Base-by-base conservation (phyloP, 345 rosid species). In the Hevea brasiliensis region DNA sequence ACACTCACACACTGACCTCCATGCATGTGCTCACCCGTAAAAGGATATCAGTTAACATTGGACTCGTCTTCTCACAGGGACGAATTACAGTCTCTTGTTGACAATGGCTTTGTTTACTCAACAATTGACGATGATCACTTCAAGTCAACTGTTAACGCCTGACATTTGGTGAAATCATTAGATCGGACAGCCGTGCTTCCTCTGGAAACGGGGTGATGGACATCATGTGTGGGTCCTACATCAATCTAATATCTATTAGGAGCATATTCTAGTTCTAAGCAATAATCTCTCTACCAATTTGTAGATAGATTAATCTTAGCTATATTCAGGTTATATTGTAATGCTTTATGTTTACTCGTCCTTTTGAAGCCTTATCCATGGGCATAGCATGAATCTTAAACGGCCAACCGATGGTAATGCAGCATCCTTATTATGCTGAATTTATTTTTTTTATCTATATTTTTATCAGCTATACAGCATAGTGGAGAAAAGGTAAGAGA, bases 31-130 rank as follows among this genome's bases (percentile, higher is more conserved):
- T n/a, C n/a, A n/a, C n/a, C n/a, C n/a, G n/a, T n/a, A n/a, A 21
- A 47, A 48, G 4, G 14, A 37, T 61, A 63, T 26, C 8, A 45
- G 51, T 42, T 24, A 20, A 56, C 59, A 40, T 44, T 10, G 29
- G 14, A 6, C 11, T 37, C 64, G 20, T 81, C 62, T 23, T 74
- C 71, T 64, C 77, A 79, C 94, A 92, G 98, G 96, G 86, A 85
- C 56, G 92, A 84, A 47, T 71, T 90, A 26, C 88, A 80, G 50
- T 78, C 29, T 59, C 93, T 92, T 47, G 81, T 79, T 15, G 82
- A 75, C 18, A 92, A 88, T 63, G 93, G 97, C 64, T 65, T 79
- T 8, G 80, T 92, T 67, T 92, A 95, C 86, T 79, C 96, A 0
- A 84, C 91, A 0, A 81, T 70, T 6, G 91, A 92, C 24, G 98